Percentiles rank a stretch among this genome's conserved stretches.
Evolutionary conservation across 2,329 filamentous ascomycete species (phyloP).

Genomic region (Cylindrodendrum hubeiense): DNA sequence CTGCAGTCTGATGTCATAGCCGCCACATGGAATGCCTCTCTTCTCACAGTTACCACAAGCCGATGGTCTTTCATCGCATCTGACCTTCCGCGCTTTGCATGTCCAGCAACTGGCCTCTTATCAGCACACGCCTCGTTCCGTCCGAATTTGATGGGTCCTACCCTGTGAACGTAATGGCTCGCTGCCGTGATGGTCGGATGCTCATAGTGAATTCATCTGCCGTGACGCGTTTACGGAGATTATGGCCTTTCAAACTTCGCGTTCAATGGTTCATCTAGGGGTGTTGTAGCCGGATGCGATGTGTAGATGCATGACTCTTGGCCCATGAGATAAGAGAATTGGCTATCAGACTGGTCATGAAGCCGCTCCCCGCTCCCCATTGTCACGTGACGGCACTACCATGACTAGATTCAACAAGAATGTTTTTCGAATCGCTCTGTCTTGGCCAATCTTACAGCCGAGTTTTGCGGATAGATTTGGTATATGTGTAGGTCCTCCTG

Average conservation of each 20-base stretch:
- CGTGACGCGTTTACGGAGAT: too few species aligned
- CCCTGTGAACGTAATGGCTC: neutral
- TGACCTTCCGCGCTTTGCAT: constrained; percentile 29
- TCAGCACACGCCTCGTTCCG: neutral
- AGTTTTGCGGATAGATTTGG: too few species aligned
- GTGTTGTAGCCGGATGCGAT: neutral
- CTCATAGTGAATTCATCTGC: neutral
- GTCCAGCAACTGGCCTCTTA: constrained; percentile 26
- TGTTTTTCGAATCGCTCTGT: too few species aligned
- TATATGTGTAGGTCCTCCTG: too few species aligned
- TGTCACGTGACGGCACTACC: neutral
- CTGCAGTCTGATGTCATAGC: constrained; percentile 26
- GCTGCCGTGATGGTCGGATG: neutral
- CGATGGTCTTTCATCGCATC: constrained; percentile 25
- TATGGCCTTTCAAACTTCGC: neutral
- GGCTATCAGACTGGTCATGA: neutral
- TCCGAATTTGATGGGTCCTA: neutral
- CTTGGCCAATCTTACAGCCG: too few species aligned
- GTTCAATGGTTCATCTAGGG: neutral
- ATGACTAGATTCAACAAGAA: too few species aligned
- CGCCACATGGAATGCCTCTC: constrained; percentile 17
- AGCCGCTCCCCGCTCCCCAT: neutral
- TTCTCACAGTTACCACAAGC: constrained; percentile 30
- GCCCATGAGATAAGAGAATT: neutral
- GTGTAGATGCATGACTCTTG: neutral